phyloP scores from a whole-genome alignment of 1,139 yeast species.

The Geotrichum citri-aurantii region DNA sequence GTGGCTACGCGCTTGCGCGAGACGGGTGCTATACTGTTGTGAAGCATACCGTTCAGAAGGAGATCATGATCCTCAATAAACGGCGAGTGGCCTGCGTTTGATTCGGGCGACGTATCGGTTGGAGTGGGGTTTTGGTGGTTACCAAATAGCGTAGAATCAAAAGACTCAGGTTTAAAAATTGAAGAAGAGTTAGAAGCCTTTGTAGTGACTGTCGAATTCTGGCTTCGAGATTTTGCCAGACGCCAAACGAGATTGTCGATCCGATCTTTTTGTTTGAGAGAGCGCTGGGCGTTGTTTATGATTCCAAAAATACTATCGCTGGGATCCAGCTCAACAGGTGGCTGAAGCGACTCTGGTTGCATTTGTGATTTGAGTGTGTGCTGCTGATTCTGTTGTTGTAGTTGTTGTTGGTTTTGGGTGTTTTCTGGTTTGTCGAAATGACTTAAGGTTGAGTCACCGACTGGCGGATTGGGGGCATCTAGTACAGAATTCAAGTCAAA shows the following conservation, averaged over 20 bases:
- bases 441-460: background rate
- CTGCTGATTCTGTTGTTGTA: background rate
- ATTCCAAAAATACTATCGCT: constrained; percentile 11
- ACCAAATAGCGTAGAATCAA: constrained; percentile 12
- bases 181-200: background rate
- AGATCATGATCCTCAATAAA: constrained; percentile 7
- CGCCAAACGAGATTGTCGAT: constrained; percentile 25
- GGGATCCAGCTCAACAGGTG: background rate
- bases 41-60: constrained; percentile 1
- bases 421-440: background rate
- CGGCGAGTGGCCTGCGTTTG: constrained; percentile 19
- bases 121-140: constrained; percentile 22
- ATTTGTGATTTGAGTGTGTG: background rate
- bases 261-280: constrained; percentile 23
- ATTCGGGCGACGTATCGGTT: constrained; percentile 24
- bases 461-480: background rate
- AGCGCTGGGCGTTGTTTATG: constrained; percentile 27
- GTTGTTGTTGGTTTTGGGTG: background rate
- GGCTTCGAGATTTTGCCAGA: constrained; percentile 18
- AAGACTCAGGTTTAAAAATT: background rate
- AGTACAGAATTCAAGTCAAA: background rate
- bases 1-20: constrained; percentile 16
- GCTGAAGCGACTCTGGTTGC: background rate
- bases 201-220: constrained; percentile 7
- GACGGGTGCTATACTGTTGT: background rate